Conservation (phyloP, 352 stramenopile genomes). For the Phytophthora nicotianae region DNA sequence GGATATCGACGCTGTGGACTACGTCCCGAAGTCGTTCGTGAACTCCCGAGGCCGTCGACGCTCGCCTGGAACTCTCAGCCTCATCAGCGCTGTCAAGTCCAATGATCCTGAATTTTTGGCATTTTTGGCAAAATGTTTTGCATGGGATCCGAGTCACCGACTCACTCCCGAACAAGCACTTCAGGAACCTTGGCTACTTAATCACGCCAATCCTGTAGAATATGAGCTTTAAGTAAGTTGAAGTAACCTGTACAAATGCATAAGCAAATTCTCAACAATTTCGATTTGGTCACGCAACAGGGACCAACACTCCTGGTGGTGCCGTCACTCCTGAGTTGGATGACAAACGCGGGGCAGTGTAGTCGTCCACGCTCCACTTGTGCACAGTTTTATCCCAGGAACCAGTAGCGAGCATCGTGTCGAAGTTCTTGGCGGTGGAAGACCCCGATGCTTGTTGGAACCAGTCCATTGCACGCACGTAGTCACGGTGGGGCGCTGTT, state of each 20-base stretch:
- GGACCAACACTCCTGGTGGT: conserved; percentile 25
- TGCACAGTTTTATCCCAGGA: conserved; percentile 73
- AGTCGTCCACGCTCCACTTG: conserved; percentile 46
- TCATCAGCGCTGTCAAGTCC: conserved; percentile 44
- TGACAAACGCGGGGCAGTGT: conserved; percentile 4
- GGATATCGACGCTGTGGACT: conserved; percentile 19
- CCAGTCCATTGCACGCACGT: conserved; percentile 78
- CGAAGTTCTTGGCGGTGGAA: conserved; percentile 4
- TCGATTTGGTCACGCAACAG: conserved; percentile 26
- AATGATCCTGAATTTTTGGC: conserved; percentile 62
- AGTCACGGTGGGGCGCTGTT: conserved; percentile 55
- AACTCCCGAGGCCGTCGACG: conserved; percentile 71
- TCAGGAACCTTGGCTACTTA: conserved; percentile 62
- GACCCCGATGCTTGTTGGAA: conserved; percentile 31
- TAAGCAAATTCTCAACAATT: conserved; percentile 16
- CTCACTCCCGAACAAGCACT: conserved; percentile 63
- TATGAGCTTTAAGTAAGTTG: conserved; percentile 32
- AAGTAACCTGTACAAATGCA: conserved; percentile 20
- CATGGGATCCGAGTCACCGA: conserved; percentile 63
- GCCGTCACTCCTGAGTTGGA: background rate
- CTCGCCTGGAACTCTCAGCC: conserved; percentile 38
- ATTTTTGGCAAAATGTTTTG: conserved; percentile 73
- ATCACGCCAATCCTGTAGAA: conserved; percentile 24
- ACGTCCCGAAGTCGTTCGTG: conserved; percentile 52
- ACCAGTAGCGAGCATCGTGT: conserved; percentile 48